Conservation (phyloP, 345 rosid genomes). For the Schrenkiella parvula region DNA sequence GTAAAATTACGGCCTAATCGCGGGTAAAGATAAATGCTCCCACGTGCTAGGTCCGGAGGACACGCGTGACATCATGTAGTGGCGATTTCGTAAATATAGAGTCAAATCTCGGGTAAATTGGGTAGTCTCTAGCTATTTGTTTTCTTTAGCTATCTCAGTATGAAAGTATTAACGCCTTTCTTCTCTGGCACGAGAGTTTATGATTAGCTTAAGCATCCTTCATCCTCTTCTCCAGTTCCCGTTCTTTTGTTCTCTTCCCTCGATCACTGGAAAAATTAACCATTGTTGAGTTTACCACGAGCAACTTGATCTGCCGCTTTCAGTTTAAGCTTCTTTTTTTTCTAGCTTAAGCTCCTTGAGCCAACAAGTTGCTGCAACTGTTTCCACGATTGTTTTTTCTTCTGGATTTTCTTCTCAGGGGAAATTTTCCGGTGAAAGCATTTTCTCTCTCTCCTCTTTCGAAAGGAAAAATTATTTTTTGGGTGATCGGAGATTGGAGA, state of each 20-base stretch:
- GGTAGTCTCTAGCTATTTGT: not conserved
- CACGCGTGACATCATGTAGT: conserved; percentile 32
- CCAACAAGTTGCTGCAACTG: conserved; percentile 12
- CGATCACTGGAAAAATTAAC: conserved; percentile 1
- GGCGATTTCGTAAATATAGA: conserved; percentile 21
- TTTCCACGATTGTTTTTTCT: not conserved
- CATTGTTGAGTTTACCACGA: not conserved
- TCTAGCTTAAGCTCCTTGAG: not conserved
- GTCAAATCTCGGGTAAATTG: conserved; percentile 24
- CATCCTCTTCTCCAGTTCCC: conserved; percentile 20
- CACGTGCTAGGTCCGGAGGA: conserved; percentile 34
- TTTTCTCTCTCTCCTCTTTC: not conserved
- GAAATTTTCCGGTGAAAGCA: not conserved
- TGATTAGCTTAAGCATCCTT: conserved; percentile 24
- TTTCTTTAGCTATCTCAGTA: not conserved
- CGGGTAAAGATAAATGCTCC: conserved; percentile 8
- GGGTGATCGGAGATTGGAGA: not conserved
- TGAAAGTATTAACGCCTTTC: conserved; percentile 2
- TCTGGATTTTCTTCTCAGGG: not conserved
- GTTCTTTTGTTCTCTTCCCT: not conserved
- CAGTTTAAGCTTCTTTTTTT: not conserved
- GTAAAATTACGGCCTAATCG: not conserved
- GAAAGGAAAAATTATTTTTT: not conserved
- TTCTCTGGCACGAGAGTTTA: conserved; percentile 7
- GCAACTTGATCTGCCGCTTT: not conserved